Evolutionary conservation across 331 rosid genomes (phyloP), one percentile per base, ranked within the genome.

Genomic region (Arachis monticola): DNA sequence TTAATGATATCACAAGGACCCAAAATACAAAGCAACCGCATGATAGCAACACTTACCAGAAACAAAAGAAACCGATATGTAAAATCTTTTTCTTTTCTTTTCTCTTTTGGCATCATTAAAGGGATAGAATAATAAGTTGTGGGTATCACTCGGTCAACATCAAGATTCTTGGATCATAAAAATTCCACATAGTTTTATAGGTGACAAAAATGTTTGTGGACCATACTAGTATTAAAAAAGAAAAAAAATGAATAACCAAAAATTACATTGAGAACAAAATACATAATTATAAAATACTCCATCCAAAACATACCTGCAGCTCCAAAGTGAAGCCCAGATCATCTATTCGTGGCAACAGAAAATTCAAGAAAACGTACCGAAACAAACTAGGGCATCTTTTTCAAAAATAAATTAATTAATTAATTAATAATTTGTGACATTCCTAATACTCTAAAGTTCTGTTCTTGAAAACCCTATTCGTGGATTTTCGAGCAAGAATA

Each of bases 201-300:
- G 11, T 79, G 64, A 72, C 44, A 44, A 44, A 44, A 44, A 64
- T 45, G 14, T 64, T 72, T 72, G 10, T 47, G 55, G 31, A 63
- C n/a, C 63, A 45, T 45, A 47, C 41, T n/a, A 3, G 53, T 44
- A 27, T 2, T 35, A 2, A 35, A 35, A 35, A 35, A 2, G 4
- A 35, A 35, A 35, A 35, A 22, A 27, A 8, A 14, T 10, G 31
- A 44, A n/a, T 3, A 44, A 41, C 14, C 30, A 53, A 2, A 53
- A 12, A 61, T 59, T 6, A 62, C 2, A 60, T 41, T 42, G 27
- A 4, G 44, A 7, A 14, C 9, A 1, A 10, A 11, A n/a, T 0
- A 32, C 0, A 32, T 1, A 35, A 5, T 30, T 35, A 32, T 14
- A 40, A 40, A 32, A n/a, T 7, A n/a, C 17, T 22, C 8, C 22